A percentile compares a stretch with the other conserved stretches of the same genome.
Evolutionary conservation across 148 eudicot species (phyloP).

Genomic region (Rhododendron mucronatum): DNA sequence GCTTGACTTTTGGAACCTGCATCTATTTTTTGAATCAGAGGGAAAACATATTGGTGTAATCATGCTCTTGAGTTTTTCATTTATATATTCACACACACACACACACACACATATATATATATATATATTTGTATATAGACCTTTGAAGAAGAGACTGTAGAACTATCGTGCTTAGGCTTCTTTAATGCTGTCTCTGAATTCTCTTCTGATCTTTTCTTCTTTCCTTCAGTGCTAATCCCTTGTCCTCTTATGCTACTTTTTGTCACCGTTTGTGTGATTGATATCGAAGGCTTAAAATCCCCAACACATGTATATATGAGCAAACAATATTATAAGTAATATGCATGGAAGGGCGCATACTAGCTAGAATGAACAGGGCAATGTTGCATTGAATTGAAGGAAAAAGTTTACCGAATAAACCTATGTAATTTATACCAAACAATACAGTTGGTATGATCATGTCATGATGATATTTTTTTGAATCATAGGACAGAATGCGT

Average conservation of each 20-base stretch:
- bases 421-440: not conserved
- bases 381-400: not conserved
- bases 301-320: not conserved
- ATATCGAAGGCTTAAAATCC: constrained; percentile 10
- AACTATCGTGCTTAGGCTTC: constrained; percentile 21
- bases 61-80: not conserved
- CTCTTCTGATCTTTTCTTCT: constrained; percentile 26
- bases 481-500: not conserved
- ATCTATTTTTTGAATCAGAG: constrained; percentile 5
- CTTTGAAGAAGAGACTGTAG: constrained; percentile 23
- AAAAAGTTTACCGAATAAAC: not conserved
- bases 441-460: not conserved
- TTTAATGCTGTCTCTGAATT: constrained; percentile 14
- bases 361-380: not conserved
- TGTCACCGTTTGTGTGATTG: constrained; percentile 12
- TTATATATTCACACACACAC: not conserved
- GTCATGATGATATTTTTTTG: not conserved
- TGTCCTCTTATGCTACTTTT: constrained; percentile 18
- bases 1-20: constrained; percentile 25
- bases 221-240: constrained; percentile 17
- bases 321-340: not conserved
- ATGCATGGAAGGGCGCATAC: not conserved
- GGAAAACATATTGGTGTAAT: not conserved
- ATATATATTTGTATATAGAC: not conserved
- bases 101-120: not conserved